Evolutionary conservation across 305 asterid genomes (phyloP), one percentile per base, ranked within the genome.

Genomic region (Solanum hybrid): DNA sequence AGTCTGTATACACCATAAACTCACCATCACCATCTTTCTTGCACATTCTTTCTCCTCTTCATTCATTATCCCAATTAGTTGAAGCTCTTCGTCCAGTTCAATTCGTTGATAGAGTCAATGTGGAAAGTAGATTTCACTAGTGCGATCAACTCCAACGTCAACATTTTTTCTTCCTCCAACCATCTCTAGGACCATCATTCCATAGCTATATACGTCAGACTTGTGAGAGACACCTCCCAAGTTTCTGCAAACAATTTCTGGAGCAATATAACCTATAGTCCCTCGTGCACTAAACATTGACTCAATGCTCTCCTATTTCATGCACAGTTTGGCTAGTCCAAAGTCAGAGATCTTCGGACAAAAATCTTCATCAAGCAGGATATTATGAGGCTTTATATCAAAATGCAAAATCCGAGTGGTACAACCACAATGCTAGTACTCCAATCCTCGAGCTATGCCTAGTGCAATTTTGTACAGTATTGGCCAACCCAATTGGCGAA

Each of bases 1-100:
- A 5, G 91, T n/a, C 76, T 92, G 94, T 56, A 89, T 81, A 80
- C 93, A 92, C 92, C 93, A 91, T 80, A 92, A 89, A 5, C 93
- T 92, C 32, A 90, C 91, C 2, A 90, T 87, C 2, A 88, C 79
- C 88, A 92, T 36, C 84, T 75, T 89, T 34, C 72, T 91, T 81
- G 80, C 93, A 35, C 34, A 35, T 38, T 66, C 64, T 6, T 86
- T 66, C 10, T 86, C 80, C 37, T 24, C 26, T 4, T 86, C 80
- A 12, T 32, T 86, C 80, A 12, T 86, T 86, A 13, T 72, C 9
- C 88, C 88, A 1, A n/a, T 86, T 56, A 86, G 2, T 86, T 38
- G 60, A 14, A 86, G 85, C 12, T 90, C 72, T n/a, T 85, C 87
- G 5, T 75, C 69, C 12, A 37, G 31, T 5, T 87, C 82, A 71